phyloP scores from a whole-genome alignment of 148 eudicot species.

The Vaccinium macrocarpon region DNA sequence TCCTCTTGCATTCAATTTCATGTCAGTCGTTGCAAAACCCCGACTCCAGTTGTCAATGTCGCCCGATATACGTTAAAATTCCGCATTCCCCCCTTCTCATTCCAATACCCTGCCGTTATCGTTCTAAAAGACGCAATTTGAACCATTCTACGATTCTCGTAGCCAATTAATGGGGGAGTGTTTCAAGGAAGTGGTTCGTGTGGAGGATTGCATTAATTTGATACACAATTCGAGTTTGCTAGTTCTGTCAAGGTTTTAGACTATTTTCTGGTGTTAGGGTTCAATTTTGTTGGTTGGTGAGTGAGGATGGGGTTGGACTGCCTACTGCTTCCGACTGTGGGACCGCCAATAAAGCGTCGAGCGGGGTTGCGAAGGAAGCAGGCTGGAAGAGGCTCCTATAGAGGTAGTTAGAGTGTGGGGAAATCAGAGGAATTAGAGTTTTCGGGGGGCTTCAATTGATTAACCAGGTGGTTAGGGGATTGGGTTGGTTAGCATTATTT shows the following conservation, averaged over 20 bases:
- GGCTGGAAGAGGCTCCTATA: slow-evolving; percentile 96
- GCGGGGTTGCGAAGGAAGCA: slow-evolving; percentile 92
- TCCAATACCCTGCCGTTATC: background rate
- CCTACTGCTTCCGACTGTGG: slow-evolving; percentile 62
- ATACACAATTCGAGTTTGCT: slow-evolving; percentile 25
- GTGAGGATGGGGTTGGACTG: slow-evolving; percentile 57
- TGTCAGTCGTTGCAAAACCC: background rate
- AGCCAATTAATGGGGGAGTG: background rate
- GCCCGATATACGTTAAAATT: slow-evolving; percentile 57
- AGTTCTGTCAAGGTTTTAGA: slow-evolving; percentile 22
- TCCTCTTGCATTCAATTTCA: background rate
- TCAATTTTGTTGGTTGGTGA: slow-evolving; percentile 26
- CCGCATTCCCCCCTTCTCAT: background rate
- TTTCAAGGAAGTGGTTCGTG: slow-evolving; percentile 18
- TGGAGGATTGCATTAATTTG: slow-evolving; percentile 18
- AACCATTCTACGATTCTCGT: background rate
- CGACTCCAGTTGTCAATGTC: slow-evolving; percentile 39
- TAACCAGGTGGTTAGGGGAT: slow-evolving; percentile 34
- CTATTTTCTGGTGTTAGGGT: slow-evolving; percentile 27
- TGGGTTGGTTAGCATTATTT: slow-evolving; percentile 28
- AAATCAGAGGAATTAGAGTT: slow-evolving; percentile 22
- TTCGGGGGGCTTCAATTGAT: slow-evolving; percentile 9
- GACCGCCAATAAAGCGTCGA: slow-evolving; percentile 85
- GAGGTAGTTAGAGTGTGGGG: slow-evolving; percentile 69
- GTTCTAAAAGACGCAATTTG: background rate